phyloP scores from a whole-genome alignment of 2,329 filamentous ascomycete species.

The Phyllosticta capitalensis region DNA sequence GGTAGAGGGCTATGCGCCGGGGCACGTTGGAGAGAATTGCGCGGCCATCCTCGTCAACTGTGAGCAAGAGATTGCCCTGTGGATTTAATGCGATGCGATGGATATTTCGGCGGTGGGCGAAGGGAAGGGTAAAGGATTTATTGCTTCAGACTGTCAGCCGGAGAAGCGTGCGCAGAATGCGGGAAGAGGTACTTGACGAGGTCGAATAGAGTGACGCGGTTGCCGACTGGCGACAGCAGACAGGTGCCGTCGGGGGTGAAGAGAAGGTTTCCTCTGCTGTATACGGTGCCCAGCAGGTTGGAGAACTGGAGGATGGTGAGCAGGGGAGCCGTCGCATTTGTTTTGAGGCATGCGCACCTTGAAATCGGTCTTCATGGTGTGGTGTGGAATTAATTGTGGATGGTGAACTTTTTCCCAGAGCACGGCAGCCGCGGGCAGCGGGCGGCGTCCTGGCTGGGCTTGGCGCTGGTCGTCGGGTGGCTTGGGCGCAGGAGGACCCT shows the following conservation, averaged over 20 bases:
- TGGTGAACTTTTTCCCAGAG: slow-evolving; percentile 25
- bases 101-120: slow-evolving; percentile 92
- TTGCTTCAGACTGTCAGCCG: slow-evolving; percentile 45
- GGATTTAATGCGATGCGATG: slow-evolving; percentile 79
- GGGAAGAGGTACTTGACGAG: slow-evolving; percentile 68
- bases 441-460: slow-evolving; percentile 1
- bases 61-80: slow-evolving; percentile 81
- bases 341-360: slow-evolving; percentile 52
- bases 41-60: slow-evolving; percentile 87
- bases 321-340: not conserved
- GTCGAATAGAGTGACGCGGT: slow-evolving; percentile 91
- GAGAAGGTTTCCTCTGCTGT: slow-evolving; percentile 93
- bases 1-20: slow-evolving; percentile 76
- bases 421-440: not conserved
- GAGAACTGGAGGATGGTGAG: slow-evolving; percentile 61
- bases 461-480: not conserved
- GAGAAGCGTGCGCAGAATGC: not conserved
- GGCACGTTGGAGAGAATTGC: slow-evolving; percentile 88
- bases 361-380: slow-evolving; percentile 94
- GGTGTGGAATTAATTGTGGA: slow-evolving; percentile 7
- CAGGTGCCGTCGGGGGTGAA: slow-evolving; percentile 95
- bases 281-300: slow-evolving; percentile 95
- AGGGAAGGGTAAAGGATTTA: slow-evolving; percentile 77
- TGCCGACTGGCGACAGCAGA: slow-evolving; percentile 91
- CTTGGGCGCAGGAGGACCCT: not conserved